Conservation (phyloP, 225 moss, liverwort and hornwort species). For the Ulota crispa region DNA sequence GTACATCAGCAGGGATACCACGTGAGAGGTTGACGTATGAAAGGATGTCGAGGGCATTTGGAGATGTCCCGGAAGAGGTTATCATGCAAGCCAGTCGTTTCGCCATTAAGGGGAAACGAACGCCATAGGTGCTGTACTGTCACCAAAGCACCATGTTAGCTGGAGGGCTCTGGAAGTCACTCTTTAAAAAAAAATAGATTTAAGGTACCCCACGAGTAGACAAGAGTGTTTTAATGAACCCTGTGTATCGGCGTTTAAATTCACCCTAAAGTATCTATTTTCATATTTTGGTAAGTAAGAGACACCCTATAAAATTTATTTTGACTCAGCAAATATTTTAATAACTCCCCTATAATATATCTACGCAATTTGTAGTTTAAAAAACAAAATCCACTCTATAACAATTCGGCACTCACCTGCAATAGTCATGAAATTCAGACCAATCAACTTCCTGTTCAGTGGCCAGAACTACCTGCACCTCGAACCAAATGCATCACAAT, state of each 20-base stretch:
- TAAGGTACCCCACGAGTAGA: too few species aligned
- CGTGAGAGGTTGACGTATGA: conserved; percentile 50
- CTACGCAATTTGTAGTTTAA: too few species aligned
- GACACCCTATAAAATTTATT: too few species aligned
- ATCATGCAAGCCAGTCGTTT: conserved; percentile 75
- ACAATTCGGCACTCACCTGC: conserved; percentile 46
- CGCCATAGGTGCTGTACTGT: conserved; percentile 54
- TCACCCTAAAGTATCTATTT: too few species aligned
- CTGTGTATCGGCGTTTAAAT: too few species aligned
- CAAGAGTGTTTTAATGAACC: too few species aligned
- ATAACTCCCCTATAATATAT: too few species aligned
- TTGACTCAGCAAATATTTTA: too few species aligned
- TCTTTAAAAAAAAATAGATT: too few species aligned
- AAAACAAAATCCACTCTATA: too few species aligned
- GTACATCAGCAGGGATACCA: conserved; percentile 59
- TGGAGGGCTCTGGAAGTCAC: background rate
- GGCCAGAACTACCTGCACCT: conserved; percentile 51
- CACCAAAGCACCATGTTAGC: conserved; percentile 42
- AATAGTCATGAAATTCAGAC: conserved; percentile 63
- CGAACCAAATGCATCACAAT: conserved; percentile 14
- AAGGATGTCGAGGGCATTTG: conserved; percentile 62
- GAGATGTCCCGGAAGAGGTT: conserved; percentile 40
- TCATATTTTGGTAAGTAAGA: too few species aligned
- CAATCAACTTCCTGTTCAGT: conserved; percentile 64
- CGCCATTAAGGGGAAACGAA: conserved; percentile 66